Evolutionary conservation across 1,284 basidiomycete species (phyloP), one percentile per base, ranked within the genome.

Genomic region (Sanghuangporus sanghuang): DNA sequence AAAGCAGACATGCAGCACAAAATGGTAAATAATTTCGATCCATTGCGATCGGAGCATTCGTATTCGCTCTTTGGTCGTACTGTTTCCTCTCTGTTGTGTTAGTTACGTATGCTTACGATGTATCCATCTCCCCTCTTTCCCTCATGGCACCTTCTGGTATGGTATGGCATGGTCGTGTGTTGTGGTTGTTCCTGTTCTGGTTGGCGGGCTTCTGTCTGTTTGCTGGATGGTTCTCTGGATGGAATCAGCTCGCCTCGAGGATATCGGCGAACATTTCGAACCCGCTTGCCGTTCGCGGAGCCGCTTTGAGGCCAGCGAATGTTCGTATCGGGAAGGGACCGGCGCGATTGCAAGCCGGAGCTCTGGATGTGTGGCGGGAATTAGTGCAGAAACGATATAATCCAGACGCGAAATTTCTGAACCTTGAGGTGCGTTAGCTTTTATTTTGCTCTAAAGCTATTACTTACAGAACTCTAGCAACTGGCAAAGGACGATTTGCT

Each of bases 401-500:
- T 73, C 71, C 85, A 4, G 84, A 90, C 50, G 73, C 78, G 2
- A 82, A 81, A 67, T 92, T 89, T 72, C 79, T 95, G 57, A 92
- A 95, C 71, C 85, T 95, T 59, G 90, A 91, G 78, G 90, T 91
- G 72, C 73, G 85, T 73, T 5, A 12, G 14, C 39, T 66, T 36
- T 36, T 49, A 12, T 66, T 62, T 18, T 68, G 62, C 63, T 32
- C 3, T 42, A 62, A 39, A 52, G 9, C n/a, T 49, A 38, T 39
- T 59, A 64, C 23, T 49, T 16, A 46, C 16, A 16, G 21, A n/a
- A 7, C 16, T 46, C 14, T 65, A 83, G 79, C 74, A 76, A 59
- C 82, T 95, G 81, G 75, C 82, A 56, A 84, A 89, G 38, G 93
- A 96, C 71, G 83, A 87, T 48, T 76, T 87, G 53, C 76, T 95